Evolutionary conservation across 495 filamentous ascomycete species (phyloP), one percentile per base, ranked within the genome.

Genomic region (Podospora didyma): DNA sequence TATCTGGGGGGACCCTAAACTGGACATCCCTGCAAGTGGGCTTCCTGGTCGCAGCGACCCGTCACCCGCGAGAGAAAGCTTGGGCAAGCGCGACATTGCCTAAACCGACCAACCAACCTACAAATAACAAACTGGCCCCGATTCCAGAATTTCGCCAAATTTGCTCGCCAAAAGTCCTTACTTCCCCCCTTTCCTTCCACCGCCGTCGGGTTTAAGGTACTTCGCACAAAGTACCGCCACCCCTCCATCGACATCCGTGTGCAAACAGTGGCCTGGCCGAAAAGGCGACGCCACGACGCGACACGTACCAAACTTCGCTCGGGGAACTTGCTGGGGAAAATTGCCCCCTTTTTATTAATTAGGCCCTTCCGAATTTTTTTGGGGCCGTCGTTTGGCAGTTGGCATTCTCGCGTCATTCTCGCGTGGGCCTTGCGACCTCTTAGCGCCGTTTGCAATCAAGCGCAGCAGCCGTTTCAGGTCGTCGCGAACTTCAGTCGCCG

Each of bases 41-140:
- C 39, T 49, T 46, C 51, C 49, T 59, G 60, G 58, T 51, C 53
- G 58, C 60, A 60, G 60, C 60, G 59, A 62, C 60, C 64, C 57
- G 62, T 68, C 26, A 31, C 26, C 26, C 26, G 66, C 60, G 61
- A 62, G 62, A 53, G 21, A 48, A 58, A 41, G 26, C 19, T 58
- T 58, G 56, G 49, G 64, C 64, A 62, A 62, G 66, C 60, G 61
- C 66, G 66, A n/a, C n/a, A 67, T 57, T 55, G 56, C 56, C 59
- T 31, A 62, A 62, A 54, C 41, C 35, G 51, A 58, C 39, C 59
- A 62, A 46, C 46, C 54, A 62, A 46, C 65, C 63, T 74, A 73
- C 73, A 74, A 74, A 75, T 73, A 73, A 69, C 64, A 73, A 72
- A 54, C 59, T 39, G 61, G 59, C 66, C 70, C 66, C 70, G 64